Conservation (phyloP, 1,284 basidiomycete species). For the Moniliophthora roreri region DNA sequence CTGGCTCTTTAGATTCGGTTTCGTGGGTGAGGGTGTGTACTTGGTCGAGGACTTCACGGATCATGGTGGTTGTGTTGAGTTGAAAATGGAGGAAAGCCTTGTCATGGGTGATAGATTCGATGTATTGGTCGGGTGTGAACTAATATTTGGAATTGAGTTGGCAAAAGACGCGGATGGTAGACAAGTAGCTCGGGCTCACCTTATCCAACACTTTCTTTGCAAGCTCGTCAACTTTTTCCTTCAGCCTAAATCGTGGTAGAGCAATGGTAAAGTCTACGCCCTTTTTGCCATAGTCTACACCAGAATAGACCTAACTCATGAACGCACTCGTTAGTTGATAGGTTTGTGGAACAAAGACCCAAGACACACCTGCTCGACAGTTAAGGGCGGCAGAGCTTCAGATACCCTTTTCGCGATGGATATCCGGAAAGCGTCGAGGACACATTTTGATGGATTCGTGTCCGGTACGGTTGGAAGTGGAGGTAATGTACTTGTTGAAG, state of each 20-base stretch:
- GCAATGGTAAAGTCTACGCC: conserved; percentile 92
- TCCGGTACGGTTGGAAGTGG: conserved; percentile 59
- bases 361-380: conserved; percentile 60
- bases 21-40: conserved; percentile 76
- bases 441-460: conserved; percentile 69
- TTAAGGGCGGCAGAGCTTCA: conserved; percentile 66
- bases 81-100: conserved; percentile 86
- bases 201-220: conserved; percentile 73
- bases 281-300: conserved; percentile 91
- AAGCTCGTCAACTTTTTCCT: conserved; percentile 80
- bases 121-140: conserved; percentile 69
- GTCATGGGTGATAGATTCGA: conserved; percentile 68
- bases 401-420: conserved; percentile 81
- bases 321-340: no score
- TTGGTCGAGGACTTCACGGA: conserved; percentile 77
- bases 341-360: not conserved
- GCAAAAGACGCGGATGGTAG: not conserved
- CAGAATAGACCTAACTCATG: conserved; percentile 49
- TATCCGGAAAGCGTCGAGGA: conserved; percentile 84
- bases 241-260: conserved; percentile 86
- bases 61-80: conserved; percentile 71
- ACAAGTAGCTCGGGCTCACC: conserved; percentile 47
- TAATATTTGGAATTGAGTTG: conserved; percentile 24
- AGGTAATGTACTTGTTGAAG: conserved; percentile 20
- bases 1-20: conserved; percentile 49